Percentiles rank a stretch among this genome's conserved stretches.
Evolutionary conservation across 768 basidiomycete species (phyloP).

Genomic region (Xerocomellus intermedius): DNA sequence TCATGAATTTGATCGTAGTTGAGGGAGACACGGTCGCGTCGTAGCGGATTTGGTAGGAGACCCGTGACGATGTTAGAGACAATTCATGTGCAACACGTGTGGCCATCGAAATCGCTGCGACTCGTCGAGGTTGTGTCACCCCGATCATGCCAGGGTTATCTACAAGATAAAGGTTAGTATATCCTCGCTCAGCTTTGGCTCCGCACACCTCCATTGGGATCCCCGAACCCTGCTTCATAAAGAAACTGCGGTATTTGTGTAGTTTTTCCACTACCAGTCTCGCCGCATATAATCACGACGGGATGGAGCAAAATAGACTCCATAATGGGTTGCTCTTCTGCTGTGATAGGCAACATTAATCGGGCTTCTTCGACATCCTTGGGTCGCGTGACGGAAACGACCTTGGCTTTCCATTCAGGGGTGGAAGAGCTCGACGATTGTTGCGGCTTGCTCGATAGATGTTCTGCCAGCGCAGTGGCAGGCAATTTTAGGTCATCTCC

Average conservation of each 20-base stretch:
- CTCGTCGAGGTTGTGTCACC: constrained; percentile 94
- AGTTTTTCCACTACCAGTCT: constrained; percentile 98
- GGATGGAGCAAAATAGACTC: constrained; percentile 85
- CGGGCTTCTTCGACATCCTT: constrained; percentile 73
- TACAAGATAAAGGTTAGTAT: constrained; percentile 30
- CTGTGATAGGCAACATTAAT: constrained; percentile 80
- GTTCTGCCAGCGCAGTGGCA: constrained; percentile 58
- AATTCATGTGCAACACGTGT: constrained; percentile 90
- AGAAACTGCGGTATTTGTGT: constrained; percentile 98
- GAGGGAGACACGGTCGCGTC: constrained; percentile 88
- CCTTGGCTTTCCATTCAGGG: constrained; percentile 36
- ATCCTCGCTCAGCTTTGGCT: background rate
- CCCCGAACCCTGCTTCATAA: constrained; percentile 95
- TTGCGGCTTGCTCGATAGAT: constrained; percentile 21
- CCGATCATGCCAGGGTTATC: constrained; percentile 99
- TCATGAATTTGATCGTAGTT: constrained; percentile 99
- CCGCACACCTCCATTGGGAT: constrained; percentile 68
- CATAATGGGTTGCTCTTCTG: constrained; percentile 94
- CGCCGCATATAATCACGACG: constrained; percentile 72
- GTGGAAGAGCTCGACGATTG: constrained; percentile 6
- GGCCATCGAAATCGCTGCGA: constrained; percentile 97
- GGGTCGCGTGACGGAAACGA: constrained; percentile 58
- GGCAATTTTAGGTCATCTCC: constrained; percentile 73
- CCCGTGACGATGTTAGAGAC: constrained; percentile 73
- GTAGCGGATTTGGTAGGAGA: constrained; percentile 97